These are phyloP conservation scores for Paxillus ammoniavirescens DNA, from an alignment of 768 basidiomycete genomes.

Conservation along the genomic window DNA sequence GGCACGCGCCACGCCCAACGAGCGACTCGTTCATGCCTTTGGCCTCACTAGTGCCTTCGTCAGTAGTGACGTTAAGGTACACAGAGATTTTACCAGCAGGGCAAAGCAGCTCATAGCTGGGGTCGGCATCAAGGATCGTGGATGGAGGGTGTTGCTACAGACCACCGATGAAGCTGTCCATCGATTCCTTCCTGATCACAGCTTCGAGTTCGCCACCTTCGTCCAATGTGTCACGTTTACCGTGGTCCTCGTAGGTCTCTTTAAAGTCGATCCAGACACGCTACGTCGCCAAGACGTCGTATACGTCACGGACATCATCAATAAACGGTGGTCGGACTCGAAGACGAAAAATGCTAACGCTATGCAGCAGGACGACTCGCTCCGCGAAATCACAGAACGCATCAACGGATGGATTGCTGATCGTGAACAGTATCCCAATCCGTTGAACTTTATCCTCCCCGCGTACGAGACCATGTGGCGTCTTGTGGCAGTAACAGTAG, in stretches of 20 bases:
- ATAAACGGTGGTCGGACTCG: conserved; percentile 23
- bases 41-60: conserved; percentile 52
- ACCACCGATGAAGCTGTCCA: conserved; percentile 12
- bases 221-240: conserved; percentile 45
- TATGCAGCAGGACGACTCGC: conserved; percentile 20
- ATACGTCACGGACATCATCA: conserved; percentile 42
- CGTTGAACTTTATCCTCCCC: conserved; percentile 56
- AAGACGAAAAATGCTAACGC: conserved; percentile 11
- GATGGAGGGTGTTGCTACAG: conserved; percentile 14
- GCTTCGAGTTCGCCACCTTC: conserved; percentile 35
- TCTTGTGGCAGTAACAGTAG: conserved; percentile 50
- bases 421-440: conserved; percentile 26
- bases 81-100: conserved; percentile 26
- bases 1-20: conserved; percentile 19
- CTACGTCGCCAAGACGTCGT: conserved; percentile 37
- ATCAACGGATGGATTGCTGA: conserved; percentile 36
- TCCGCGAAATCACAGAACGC: conserved; percentile 34
- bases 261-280: conserved; percentile 25
- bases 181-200: conserved; percentile 11
- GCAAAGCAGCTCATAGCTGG: conserved; percentile 22
- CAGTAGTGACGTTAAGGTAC: conserved; percentile 27
- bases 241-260: conserved; percentile 43
- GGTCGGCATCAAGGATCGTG: neutral
- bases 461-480: conserved; percentile 66
- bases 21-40: conserved; percentile 27